Evolutionary conservation across 164 flowering plant species (phyloP).

Genomic region (Paratinospora sagittata): DNA sequence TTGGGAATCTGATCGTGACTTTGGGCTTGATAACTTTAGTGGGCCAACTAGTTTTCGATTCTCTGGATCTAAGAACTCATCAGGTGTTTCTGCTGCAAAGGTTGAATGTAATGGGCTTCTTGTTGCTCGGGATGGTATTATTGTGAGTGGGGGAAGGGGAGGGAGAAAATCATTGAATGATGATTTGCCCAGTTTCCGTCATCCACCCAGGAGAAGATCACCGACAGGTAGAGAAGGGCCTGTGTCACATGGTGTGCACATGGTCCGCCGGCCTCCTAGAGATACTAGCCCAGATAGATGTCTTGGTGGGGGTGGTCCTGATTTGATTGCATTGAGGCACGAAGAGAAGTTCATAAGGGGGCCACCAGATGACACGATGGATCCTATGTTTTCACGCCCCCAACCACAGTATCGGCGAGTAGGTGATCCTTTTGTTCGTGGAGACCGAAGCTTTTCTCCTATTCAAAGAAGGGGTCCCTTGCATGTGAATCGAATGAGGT

Average conservation of each 20-base stretch:
- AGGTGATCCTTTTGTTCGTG: slow-evolving; percentile 35
- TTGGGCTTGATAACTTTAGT: slow-evolving; percentile 27
- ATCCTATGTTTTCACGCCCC: slow-evolving; percentile 31
- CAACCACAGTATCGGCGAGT: slow-evolving; percentile 38
- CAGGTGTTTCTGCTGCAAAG: slow-evolving; percentile 25
- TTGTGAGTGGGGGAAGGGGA: slow-evolving; percentile 34
- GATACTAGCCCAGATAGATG: slow-evolving; percentile 42
- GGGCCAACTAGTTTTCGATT: slow-evolving; percentile 28
- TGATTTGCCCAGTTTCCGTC: slow-evolving; percentile 31
- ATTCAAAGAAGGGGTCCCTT: slow-evolving; percentile 33
- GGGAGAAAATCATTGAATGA: slow-evolving; percentile 38
- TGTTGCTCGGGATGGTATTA: slow-evolving; percentile 28
- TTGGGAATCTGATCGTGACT: slow-evolving; percentile 39
- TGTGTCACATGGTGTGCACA: slow-evolving; percentile 30
- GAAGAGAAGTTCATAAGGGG: slow-evolving; percentile 40
- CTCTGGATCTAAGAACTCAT: slow-evolving; percentile 32
- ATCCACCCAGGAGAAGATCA: slow-evolving; percentile 43
- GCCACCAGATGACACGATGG: slow-evolving; percentile 33
- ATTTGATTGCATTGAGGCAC: slow-evolving; percentile 34
- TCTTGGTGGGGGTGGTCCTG: slow-evolving; percentile 30
- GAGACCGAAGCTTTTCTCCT: slow-evolving; percentile 37
- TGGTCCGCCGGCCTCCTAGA: slow-evolving; percentile 38
- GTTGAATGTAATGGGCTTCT: slow-evolving; percentile 25
- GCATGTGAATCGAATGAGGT: slow-evolving; percentile 28
- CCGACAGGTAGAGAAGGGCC: slow-evolving; percentile 43